These are phyloP conservation scores for Boletus coccyginus DNA, from an alignment of 768 basidiomycete species.

Conservation along the genomic window DNA sequence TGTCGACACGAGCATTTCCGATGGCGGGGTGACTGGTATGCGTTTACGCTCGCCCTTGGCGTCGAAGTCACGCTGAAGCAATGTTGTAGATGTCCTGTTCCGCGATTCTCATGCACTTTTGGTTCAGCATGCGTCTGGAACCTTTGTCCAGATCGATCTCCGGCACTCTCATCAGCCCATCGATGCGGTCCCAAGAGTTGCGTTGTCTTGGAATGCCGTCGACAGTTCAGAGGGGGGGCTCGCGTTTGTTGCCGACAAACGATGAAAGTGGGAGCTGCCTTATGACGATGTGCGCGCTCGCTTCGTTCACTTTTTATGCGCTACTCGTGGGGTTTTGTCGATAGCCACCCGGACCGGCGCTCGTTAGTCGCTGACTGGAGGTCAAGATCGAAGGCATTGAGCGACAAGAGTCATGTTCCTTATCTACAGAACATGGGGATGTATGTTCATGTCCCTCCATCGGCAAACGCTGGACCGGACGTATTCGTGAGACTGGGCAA, in stretches of 20 bases:
- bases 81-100: conserved; percentile 60
- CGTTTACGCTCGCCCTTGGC: neutral
- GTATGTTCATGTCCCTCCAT: conserved; percentile 26
- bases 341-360: conserved; percentile 37
- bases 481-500: conserved; percentile 60
- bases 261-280: conserved; percentile 58
- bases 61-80: neutral
- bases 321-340: neutral
- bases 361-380: conserved; percentile 25
- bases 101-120: conserved; percentile 69
- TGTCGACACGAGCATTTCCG: conserved; percentile 57
- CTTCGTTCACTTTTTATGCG: neutral
- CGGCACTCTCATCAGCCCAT: conserved; percentile 63
- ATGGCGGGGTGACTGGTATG: conserved; percentile 75
- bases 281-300: conserved; percentile 76
- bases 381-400: conserved; percentile 52
- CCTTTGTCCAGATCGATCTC: conserved; percentile 78
- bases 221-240: conserved; percentile 48
- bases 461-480: conserved; percentile 30
- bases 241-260: conserved; percentile 62
- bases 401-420: conserved; percentile 53
- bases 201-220: conserved; percentile 59
- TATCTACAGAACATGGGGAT: conserved; percentile 57
- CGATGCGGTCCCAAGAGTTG: conserved; percentile 61
- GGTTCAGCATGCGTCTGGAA: conserved; percentile 71